Conservation (phyloP, 106 monocot species). For the Gastrodia elata region DNA sequence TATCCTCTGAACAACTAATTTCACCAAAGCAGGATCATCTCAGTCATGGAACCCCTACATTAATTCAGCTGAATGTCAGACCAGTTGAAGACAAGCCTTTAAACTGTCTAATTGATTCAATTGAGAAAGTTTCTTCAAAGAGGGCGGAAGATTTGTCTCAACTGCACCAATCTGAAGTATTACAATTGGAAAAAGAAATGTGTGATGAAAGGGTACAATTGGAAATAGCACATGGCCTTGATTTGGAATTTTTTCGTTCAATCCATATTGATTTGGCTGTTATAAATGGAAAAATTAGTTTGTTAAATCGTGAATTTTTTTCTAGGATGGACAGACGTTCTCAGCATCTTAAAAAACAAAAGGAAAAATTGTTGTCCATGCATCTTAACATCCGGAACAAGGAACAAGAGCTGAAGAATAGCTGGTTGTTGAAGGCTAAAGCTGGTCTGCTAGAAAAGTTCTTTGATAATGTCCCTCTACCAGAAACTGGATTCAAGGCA, state of each 20-base stretch:
- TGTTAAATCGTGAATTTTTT: constrained; percentile 30
- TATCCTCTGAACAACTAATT: constrained; percentile 1
- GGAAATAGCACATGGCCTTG: constrained; percentile 12
- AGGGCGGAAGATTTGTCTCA: constrained; percentile 24
- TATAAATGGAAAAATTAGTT: constrained; percentile 14
- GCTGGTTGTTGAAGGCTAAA: constrained; percentile 48
- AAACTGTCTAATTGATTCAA: constrained; percentile 21
- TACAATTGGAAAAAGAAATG: constrained; percentile 23
- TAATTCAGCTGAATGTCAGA: constrained; percentile 7
- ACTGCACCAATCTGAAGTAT: constrained; percentile 31
- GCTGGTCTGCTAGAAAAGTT: constrained; percentile 26
- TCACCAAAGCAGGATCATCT: constrained; percentile 6
- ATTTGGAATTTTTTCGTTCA: constrained; percentile 14
- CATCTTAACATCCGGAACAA: constrained; percentile 25
- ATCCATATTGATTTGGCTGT: constrained; percentile 15
- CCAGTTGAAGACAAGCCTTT: constrained; percentile 22
- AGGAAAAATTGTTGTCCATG: constrained; percentile 22
- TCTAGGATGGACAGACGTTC: constrained; percentile 23
- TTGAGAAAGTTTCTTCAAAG: constrained; percentile 23
- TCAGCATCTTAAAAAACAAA: constrained; percentile 31
- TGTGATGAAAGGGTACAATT: constrained; percentile 24
- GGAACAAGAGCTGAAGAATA: constrained; percentile 30
- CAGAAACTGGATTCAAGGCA: constrained; percentile 29
- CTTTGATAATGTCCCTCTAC: constrained; percentile 48
- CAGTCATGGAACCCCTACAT: constrained; percentile 11